Evolutionary conservation across 1,284 basidiomycete genomes (phyloP), one percentile per base, ranked within the genome.

Genomic region (Ustilago lituana): DNA sequence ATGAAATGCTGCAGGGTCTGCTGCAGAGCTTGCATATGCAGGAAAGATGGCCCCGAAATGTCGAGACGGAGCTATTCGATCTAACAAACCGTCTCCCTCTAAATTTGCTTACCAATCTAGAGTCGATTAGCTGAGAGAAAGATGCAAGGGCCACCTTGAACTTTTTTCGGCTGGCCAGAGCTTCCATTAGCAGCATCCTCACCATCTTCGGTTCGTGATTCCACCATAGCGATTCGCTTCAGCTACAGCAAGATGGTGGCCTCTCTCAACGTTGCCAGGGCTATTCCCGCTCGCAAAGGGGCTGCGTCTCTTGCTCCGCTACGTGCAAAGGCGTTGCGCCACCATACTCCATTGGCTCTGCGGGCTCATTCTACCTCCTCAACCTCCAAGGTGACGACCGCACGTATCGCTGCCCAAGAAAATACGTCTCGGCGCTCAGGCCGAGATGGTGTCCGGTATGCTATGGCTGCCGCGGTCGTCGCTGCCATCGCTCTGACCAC

Each of bases 1-100:
- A n/a, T 37, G 23, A 32, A 36, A 23, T 31, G 43, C 49, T 56
- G 61, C 61, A 64, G 61, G 61, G 61, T 64, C 61, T 37, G 48
- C 45, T 38, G 52, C 60, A 44, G 8, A 8, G n/a, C 26, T 15
- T 57, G 61, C 49, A 64, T 48, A 55, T 58, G 55, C 50, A 64
- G 55, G 50, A n/a, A n/a, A n/a, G n/a, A n/a, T n/a, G n/a, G n/a
- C n/a, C n/a, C n/a, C n/a, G 4, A 1, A 38, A 38, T 19, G 22
- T 37, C 23, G 23, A 36, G 5, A 5, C n/a, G 39, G n/a, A 22
- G 31, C n/a, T n/a, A n/a, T 22, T 8, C 2, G 27, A 29, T 12
- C 27, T 29, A 29, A 29, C 27, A n/a, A n/a, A 29, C 27, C 27
- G 6, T 6, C 12, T 29, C 7, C 27, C 27, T 12, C 27, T 7